A percentile compares a stretch with the other conserved stretches of the same genome.
phyloP scores from a whole-genome alignment of 352 stramenopile genomes.

The Phytophthora citricola region DNA sequence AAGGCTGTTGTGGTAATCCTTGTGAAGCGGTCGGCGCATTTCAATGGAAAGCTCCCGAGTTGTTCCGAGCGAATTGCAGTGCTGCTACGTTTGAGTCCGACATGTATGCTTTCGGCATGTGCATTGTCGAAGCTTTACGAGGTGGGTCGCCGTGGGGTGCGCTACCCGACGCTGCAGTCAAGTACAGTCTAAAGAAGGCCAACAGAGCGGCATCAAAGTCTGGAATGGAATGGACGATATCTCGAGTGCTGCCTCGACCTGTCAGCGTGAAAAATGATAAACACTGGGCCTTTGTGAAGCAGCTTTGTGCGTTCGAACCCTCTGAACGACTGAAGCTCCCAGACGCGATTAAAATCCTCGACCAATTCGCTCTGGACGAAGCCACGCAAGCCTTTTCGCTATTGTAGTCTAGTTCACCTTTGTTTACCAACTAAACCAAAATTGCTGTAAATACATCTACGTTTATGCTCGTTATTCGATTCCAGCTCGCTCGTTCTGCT shows the following conservation, averaged over 20 bases:
- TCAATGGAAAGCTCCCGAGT: conserved; percentile 42
- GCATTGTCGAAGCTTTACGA: conserved; percentile 39
- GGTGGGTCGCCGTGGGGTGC: conserved; percentile 30
- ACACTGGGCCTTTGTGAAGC: conserved; percentile 19
- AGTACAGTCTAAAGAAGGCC: conserved; percentile 8
- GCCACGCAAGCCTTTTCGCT: background rate
- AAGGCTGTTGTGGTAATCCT: background rate
- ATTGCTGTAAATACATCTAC: conserved; percentile 1
- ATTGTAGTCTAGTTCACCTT: background rate
- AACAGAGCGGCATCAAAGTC: conserved; percentile 2
- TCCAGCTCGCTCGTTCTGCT: background rate
- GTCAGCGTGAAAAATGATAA: conserved; percentile 11
- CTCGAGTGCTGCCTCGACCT: conserved; percentile 14
- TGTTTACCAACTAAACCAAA: too few relatives aligned
- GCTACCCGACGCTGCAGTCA: conserved; percentile 24
- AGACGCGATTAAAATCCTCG: conserved; percentile 14
- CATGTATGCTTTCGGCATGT: conserved; percentile 46
- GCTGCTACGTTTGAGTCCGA: conserved; percentile 30
- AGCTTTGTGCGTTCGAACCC: conserved; percentile 20
- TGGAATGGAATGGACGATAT: conserved; percentile 4
- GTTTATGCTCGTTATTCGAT: conserved; percentile 1
- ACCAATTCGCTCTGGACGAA: conserved; percentile 20
- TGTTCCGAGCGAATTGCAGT: conserved; percentile 28
- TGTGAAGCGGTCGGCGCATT: conserved; percentile 14
- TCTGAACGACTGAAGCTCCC: conserved; percentile 15